Percentiles rank a stretch among this genome's conserved stretches.
phyloP scores from a whole-genome alignment of 78 protist species.

The Isochrysis galbana region DNA sequence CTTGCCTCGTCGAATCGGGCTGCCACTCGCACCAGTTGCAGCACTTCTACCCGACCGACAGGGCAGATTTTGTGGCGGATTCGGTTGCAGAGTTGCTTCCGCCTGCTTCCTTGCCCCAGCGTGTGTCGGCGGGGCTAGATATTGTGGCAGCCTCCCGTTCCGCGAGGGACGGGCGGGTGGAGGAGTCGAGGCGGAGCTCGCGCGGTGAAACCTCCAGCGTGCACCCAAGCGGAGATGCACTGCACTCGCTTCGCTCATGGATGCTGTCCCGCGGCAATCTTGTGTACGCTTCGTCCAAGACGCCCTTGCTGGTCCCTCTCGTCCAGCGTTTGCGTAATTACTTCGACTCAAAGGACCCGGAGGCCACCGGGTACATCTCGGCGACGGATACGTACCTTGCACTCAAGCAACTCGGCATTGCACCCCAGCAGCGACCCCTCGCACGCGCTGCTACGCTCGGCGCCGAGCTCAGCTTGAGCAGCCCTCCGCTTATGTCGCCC shows the following conservation, averaged over 20 bases:
- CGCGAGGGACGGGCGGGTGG: too few species aligned
- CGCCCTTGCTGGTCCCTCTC: background rate
- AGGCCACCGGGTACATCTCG: background rate
- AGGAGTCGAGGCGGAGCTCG: too few species aligned
- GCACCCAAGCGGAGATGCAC: background rate
- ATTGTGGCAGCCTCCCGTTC: too few species aligned
- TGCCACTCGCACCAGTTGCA: background rate
- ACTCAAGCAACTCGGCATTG: background rate
- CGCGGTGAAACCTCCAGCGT: too few species aligned
- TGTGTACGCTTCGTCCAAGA: background rate
- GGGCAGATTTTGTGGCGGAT: background rate
- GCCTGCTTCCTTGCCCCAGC: background rate
- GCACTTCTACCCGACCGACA: background rate
- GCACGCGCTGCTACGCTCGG: background rate
- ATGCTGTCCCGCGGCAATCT: background rate
- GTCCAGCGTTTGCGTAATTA: background rate
- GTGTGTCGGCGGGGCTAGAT: too few species aligned
- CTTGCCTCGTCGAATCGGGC: constrained; percentile 10
- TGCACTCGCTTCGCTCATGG: background rate
- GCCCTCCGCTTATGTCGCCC: too few species aligned
- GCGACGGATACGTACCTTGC: background rate
- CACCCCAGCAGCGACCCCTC: background rate
- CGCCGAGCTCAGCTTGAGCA: background rate
- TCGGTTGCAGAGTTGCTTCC: background rate
- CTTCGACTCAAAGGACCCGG: background rate